Conservation (phyloP, 2,329 filamentous ascomycete genomes). For the Fragosphaeria purpurea region DNA sequence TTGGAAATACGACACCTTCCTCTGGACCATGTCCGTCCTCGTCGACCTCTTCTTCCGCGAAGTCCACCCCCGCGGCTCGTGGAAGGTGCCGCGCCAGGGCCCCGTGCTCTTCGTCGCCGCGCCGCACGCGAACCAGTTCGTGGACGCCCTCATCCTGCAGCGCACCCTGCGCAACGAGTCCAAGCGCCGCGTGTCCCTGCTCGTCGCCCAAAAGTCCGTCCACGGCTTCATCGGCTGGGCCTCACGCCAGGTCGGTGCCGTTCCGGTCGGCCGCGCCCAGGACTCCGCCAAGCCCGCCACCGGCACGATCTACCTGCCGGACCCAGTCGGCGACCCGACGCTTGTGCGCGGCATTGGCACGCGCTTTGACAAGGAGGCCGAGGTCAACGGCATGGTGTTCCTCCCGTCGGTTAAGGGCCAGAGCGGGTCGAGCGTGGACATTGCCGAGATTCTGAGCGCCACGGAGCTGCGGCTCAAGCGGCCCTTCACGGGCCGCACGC, state of each 20-base stretch:
- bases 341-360: constrained; percentile 71
- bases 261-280: constrained; percentile 87
- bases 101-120: constrained; percentile 93
- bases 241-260: constrained; percentile 74
- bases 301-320: constrained; percentile 79
- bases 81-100: constrained; percentile 82
- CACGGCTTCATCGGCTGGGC: constrained; percentile 84
- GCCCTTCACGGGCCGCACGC: constrained; percentile 66
- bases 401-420: constrained; percentile 73
- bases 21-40: constrained; percentile 70
- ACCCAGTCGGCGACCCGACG: constrained; percentile 75
- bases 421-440: constrained; percentile 70
- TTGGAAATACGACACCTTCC: constrained; percentile 67
- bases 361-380: constrained; percentile 67
- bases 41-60: constrained; percentile 97
- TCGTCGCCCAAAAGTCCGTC: constrained; percentile 94
- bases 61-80: constrained; percentile 87
- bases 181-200: constrained; percentile 77
- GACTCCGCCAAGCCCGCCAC: constrained; percentile 72
- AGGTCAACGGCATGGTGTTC: constrained; percentile 75
- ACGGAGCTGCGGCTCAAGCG: constrained; percentile 82
- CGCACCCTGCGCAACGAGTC: constrained; percentile 80
- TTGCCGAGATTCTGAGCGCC: constrained; percentile 67
- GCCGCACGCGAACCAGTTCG: constrained; percentile 97
- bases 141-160: constrained; percentile 90